A percentile compares a stretch with the other conserved stretches of the same genome.
Evolutionary conservation across 768 basidiomycete genomes (phyloP).

Genomic region (Amanita phalloides): DNA sequence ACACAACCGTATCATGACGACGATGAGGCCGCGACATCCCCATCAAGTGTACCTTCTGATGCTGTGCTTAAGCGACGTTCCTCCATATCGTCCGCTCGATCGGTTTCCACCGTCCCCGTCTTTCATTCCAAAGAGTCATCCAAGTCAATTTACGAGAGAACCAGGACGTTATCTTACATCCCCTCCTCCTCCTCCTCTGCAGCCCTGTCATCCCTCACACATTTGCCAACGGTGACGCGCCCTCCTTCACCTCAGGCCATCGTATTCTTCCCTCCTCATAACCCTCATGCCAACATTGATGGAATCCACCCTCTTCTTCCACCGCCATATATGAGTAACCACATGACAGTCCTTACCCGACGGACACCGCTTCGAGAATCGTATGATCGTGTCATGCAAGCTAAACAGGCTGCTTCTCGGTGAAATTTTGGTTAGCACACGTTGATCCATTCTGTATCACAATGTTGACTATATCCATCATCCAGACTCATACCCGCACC

Average conservation of each 20-base stretch:
- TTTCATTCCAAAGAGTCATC: background rate
- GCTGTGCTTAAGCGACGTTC: constrained; percentile 22
- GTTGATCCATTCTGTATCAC: background rate
- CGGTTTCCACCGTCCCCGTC: constrained; percentile 47
- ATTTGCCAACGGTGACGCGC: constrained; percentile 38
- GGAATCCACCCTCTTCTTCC: constrained; percentile 63
- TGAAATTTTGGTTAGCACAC: constrained; percentile 4
- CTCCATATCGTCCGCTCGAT: constrained; percentile 32
- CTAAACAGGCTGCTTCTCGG: constrained; percentile 31
- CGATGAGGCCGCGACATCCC: constrained; percentile 21
- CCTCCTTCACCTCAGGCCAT: constrained; percentile 39
- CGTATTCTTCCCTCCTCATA: constrained; percentile 55
- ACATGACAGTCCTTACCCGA: constrained; percentile 56
- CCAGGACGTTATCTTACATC: constrained; percentile 47
- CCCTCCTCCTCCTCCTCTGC: constrained; percentile 43
- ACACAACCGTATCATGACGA: constrained; percentile 13
- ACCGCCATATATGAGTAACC: constrained; percentile 58
- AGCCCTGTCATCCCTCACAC: constrained; percentile 45
- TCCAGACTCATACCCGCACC: background rate
- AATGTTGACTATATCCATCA: background rate
- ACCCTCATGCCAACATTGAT: constrained; percentile 43
- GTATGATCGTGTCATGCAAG: constrained; percentile 53
- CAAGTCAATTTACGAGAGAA: constrained; percentile 26
- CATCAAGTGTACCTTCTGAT: constrained; percentile 20
- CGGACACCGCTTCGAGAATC: constrained; percentile 61